These are phyloP conservation scores for Diplodia scrobiculata DNA, from an alignment of 2,329 filamentous ascomycete species.

Conservation along the genomic window DNA sequence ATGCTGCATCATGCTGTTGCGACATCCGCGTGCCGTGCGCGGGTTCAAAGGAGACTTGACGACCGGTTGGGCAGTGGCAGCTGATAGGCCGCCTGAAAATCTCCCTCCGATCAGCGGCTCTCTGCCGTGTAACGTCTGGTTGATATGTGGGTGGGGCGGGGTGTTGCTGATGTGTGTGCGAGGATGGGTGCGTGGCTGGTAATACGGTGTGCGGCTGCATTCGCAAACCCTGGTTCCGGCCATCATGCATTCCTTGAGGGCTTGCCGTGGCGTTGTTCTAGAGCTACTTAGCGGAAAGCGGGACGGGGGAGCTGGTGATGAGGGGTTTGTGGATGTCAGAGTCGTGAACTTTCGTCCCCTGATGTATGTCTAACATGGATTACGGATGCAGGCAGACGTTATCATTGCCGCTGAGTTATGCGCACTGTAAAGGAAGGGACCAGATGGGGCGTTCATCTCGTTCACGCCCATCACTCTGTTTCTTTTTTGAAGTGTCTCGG, in stretches of 20 bases:
- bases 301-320: not conserved
- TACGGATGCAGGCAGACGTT: not conserved
- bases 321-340: not conserved
- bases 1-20: not conserved
- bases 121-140: constrained; percentile 11
- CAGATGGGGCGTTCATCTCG: not conserved
- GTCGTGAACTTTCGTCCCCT: not conserved
- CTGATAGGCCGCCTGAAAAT: not conserved
- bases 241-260: not conserved
- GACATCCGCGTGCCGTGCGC: not conserved
- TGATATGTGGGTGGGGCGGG: constrained; percentile 6
- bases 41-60: not conserved
- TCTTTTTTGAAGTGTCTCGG: constrained; percentile 8
- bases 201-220: not conserved
- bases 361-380: not conserved
- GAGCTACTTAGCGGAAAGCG: constrained; percentile 1
- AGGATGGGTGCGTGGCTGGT: not conserved
- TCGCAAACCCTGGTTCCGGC: not conserved
- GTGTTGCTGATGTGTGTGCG: not conserved
- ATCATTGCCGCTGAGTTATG: not conserved
- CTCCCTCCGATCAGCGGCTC: not conserved
- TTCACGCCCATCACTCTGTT: constrained; percentile 1
- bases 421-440: not conserved
- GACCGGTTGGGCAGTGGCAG: not conserved
- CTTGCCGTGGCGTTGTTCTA: constrained; percentile 8